A percentile compares a stretch with the other conserved stretches of the same genome.
phyloP scores from a whole-genome alignment of 2,329 filamentous ascomycete genomes.

The Ophiostoma piceae region DNA sequence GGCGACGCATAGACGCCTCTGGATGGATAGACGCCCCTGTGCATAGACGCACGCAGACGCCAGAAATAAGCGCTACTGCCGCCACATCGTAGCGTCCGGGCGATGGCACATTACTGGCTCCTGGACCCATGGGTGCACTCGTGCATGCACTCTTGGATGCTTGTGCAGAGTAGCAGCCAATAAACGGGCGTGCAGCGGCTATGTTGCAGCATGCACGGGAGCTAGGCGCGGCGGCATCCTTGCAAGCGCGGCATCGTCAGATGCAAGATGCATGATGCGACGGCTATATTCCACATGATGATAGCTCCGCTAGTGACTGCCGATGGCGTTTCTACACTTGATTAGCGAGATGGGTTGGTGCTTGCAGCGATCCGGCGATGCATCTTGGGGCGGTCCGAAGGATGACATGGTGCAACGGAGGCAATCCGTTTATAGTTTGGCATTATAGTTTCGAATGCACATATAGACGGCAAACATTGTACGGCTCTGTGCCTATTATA shows the following conservation, averaged over 20 bases:
- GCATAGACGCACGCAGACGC: too few species aligned
- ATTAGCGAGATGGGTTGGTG: not conserved
- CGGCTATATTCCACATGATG: too few species aligned
- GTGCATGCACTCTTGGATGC: too few species aligned
- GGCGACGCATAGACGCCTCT: not conserved
- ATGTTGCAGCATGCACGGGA: not conserved
- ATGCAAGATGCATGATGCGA: not conserved
- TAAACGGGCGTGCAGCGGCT: not conserved
- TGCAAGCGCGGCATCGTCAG: not conserved
- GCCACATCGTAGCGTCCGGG: not conserved
- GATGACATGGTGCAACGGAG: not conserved
- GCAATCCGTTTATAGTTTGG: not conserved
- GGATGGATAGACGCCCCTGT: too few species aligned
- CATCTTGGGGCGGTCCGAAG: too few species aligned
- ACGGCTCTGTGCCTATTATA: not conserved
- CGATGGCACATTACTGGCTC: not conserved
- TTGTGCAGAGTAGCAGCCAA: not conserved
- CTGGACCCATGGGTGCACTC: not conserved
- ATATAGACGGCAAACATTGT: too few species aligned
- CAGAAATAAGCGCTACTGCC: conserved; percentile 5
- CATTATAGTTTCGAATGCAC: too few species aligned
- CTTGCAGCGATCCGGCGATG: too few species aligned
- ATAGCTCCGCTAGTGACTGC: not conserved
- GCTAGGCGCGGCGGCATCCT: not conserved
- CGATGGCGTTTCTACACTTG: not conserved